A percentile compares a stretch with the other conserved stretches of the same genome.
phyloP scores from a whole-genome alignment of 495 filamentous ascomycete genomes.

The Cercophora sp. region DNA sequence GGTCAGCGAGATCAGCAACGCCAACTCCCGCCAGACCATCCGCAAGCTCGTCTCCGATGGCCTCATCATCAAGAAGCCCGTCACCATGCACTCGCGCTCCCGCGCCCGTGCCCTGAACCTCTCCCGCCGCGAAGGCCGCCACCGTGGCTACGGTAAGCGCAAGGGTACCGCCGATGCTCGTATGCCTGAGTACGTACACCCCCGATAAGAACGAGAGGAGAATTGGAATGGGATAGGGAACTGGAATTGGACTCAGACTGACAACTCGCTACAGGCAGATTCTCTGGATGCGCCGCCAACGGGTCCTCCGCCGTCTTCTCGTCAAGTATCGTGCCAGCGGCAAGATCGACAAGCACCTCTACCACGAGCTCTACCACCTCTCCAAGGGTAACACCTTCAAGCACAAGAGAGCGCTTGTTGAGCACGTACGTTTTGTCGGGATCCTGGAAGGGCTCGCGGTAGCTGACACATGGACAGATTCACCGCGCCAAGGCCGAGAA shows the following conservation, averaged over 20 bases:
- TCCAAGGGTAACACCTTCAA: constrained; percentile 99
- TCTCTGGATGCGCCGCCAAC: constrained; percentile 99
- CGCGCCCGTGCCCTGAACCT: constrained; percentile 88
- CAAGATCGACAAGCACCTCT: constrained; percentile 99
- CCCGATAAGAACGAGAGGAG: neutral
- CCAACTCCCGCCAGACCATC: constrained; percentile 99
- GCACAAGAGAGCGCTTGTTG: constrained; percentile 99
- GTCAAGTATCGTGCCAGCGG: constrained; percentile 99
- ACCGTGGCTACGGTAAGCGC: constrained; percentile 99
- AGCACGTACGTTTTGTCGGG: constrained; percentile 76
- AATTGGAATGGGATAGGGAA: neutral
- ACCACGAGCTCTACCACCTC: constrained; percentile 99
- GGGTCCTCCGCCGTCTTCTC: constrained; percentile 95
- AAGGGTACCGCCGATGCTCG: constrained; percentile 99
- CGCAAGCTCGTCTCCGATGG: constrained; percentile 99
- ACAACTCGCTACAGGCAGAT: constrained; percentile 63
- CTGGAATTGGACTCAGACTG: constrained; percentile 18
- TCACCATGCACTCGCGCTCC: constrained; percentile 97
- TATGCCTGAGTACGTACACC: constrained; percentile 84
- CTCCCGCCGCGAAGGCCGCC: constrained; percentile 86
- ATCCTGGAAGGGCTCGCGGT: neutral
- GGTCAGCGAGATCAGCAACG: constrained; percentile 98
- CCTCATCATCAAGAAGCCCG: constrained; percentile 99
- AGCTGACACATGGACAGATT: constrained; percentile 60
- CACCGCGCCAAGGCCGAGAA: constrained; percentile 99